Evolutionary conservation across 768 basidiomycete genomes (phyloP), one percentile per base, ranked within the genome.

Genomic region (Tricholoma saponaceum): DNA sequence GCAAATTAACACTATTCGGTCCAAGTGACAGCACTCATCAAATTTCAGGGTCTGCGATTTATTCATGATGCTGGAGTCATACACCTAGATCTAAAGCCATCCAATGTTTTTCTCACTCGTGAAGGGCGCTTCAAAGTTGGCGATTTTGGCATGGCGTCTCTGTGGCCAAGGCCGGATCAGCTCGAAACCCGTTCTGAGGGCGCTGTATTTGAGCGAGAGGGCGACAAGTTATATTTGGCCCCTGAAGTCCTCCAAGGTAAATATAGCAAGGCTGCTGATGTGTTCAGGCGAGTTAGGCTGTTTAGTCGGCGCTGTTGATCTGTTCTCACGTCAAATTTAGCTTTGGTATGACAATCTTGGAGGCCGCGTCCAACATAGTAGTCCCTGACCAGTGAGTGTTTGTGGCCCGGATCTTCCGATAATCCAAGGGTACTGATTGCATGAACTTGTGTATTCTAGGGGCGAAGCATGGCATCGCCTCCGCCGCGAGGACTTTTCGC

Each of bases 111-210:
- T 68, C 80, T 99, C 64, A 94, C 92, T 9, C 78, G 79, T 7
- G 82, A 86, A 43, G 97, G 97, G 1, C 83, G 89, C 46, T 89
- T 99, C 76, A 94, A 93, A 76, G 94, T 99, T 69, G 96, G 96
- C 7, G 97, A 99, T 71, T 98, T 98, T 75, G 97, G 97, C 8
- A 94, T 99, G 87, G 95, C 96, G n/a, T 92, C 92, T 5, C 65
- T 93, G 53, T 95, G 92, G 90, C 93, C 94, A 0, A 78, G 94
- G 37, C 74, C 77, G 0, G 68, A 68, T 16, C 66, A 77, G 22
- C 54, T 37, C 18, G 69, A 62, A 58, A 65, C 73, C 16, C 50
- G 43, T 33, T 59, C 50, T 35, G 75, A 72, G 51, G 71, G 69
- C 7, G 65, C 74, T 53, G 81, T 78, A 7, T 94, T 98, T 69